Evolutionary conservation across 2,329 filamentous ascomycete species (phyloP).

Genomic region (Stachybotrys chartarum): DNA sequence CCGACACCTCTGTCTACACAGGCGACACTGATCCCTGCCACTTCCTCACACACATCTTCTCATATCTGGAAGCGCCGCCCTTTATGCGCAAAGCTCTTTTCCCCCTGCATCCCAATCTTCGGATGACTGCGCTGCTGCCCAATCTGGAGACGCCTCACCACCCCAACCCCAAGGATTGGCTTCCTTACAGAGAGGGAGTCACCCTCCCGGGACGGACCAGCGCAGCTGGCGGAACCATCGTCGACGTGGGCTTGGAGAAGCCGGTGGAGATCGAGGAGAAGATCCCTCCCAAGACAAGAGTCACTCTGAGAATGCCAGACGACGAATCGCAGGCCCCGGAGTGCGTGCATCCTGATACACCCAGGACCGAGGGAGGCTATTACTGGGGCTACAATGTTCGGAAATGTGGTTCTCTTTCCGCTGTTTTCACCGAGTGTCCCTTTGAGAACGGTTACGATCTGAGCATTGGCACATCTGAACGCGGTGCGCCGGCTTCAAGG

Average conservation of each 20-base stretch:
- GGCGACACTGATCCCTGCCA: conserved; percentile 70
- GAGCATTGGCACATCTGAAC: conserved; percentile 77
- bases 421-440: conserved; percentile 69
- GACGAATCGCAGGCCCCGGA: conserved; percentile 38
- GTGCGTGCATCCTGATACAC: conserved; percentile 59
- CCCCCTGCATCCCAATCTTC: conserved; percentile 70
- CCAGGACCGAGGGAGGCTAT: conserved; percentile 69
- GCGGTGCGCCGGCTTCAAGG: conserved; percentile 48
- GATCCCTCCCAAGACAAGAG: conserved; percentile 63
- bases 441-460: conserved; percentile 75
- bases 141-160: conserved; percentile 84
- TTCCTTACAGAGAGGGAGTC: conserved; percentile 73
- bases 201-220: conserved; percentile 42
- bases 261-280: conserved; percentile 48
- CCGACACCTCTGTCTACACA: conserved; percentile 51
- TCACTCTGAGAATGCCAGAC: conserved; percentile 62
- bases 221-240: conserved; percentile 41
- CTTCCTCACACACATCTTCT: conserved; percentile 72
- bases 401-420: conserved; percentile 56
- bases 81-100: conserved; percentile 73
- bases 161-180: conserved; percentile 67
- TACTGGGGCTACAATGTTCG: conserved; percentile 81
- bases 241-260: conserved; percentile 50
- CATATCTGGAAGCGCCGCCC: conserved; percentile 77
- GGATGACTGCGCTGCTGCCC: conserved; percentile 64